Base-by-base conservation (phyloP, 1,284 basidiomycete genomes). In the Fistulina hepatica region DNA sequence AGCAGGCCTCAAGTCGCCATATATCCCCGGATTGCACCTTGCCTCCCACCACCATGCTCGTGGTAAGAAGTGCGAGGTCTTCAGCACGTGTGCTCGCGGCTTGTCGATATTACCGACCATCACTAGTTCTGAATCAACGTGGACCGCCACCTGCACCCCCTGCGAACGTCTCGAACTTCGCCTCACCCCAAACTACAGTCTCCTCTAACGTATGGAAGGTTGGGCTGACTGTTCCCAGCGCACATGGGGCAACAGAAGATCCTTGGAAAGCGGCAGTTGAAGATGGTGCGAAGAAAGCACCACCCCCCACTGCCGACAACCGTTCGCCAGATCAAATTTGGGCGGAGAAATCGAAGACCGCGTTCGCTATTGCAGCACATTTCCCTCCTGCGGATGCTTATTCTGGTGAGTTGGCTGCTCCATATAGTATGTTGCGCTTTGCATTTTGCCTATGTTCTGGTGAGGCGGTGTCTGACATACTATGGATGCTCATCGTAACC, bases 251-350 rank as follows among this genome's bases (percentile, higher is more conserved):
- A 31, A n/a, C n/a, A n/a, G n/a, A n/a, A n/a, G n/a, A n/a, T n/a
- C n/a, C n/a, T n/a, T n/a, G n/a, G n/a, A n/a, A n/a, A n/a, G n/a
- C n/a, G n/a, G n/a, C n/a, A n/a, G n/a, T n/a, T n/a, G n/a, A n/a
- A n/a, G n/a, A n/a, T n/a, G n/a, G n/a, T 26, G 27, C 11, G 22
- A 30, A 46, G 49, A n/a, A n/a, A n/a, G n/a, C n/a, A n/a, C n/a
- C n/a, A n/a, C n/a, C n/a, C n/a, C n/a, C n/a, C n/a, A n/a, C n/a
- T n/a, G n/a, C n/a, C n/a, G n/a, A n/a, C n/a, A n/a, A n/a, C n/a
- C n/a, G n/a, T n/a, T n/a, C n/a, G 27, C 47, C 57, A 21, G 60
- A 60, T 5, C 49, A 64, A 31, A 51, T 46, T 36, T 74, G 71
- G 71, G 44, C 41, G 28, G 41, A 53, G 24, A 52, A 54, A 31